Base-by-base conservation (phyloP, 75 land plant species). In the Pseudotsuga menziesii region DNA sequence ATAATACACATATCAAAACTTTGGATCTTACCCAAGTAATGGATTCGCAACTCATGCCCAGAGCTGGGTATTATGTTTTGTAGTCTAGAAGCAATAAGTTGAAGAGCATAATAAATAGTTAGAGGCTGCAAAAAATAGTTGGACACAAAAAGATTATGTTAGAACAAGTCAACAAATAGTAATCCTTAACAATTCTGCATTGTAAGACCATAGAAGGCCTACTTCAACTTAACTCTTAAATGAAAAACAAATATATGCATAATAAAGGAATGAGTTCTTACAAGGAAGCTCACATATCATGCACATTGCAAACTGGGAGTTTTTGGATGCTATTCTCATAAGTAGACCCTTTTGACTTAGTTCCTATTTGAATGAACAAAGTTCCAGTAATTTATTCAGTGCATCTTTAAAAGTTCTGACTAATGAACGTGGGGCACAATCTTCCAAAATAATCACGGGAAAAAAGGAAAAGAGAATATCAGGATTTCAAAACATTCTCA, bases 11-110 rank as follows among this genome's bases (percentile, higher is more conserved):
- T 36, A 19, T 39, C 4, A 3, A 4, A 67, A 36, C 48, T 67
- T 67, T 36, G 52, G 44, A 67, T 29, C 71, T 67, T 67, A 67
- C 71, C 71, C 71, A 67, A 67, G 39, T 67, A 67, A 67, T 67
- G 71, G 48, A 67, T 67, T 22, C 71, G 41, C 22, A 67, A 39
- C 48, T 36, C 71, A n/a, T 67, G 48, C 22, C 71, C 71, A 35
- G 44, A 48, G 8, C 36, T 67, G 48, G 44, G 71, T 2, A 36
- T 17, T 19, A 67, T 36, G 48, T 67, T 67, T 67, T 36, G 71
- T 41, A 67, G 11, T 67, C 71, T 67, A 5, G 44, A 17, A 67
- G 71, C 71, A 67, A 36, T 16, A 39, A 67, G 71, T 36, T 36
- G 44, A 17, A 67, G 20, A 19, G 48, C 71, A 67, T 67, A 67